Base-by-base conservation (phyloP, 2,329 filamentous ascomycete genomes). In the Pseudopyrenochaeta lycopersici region DNA sequence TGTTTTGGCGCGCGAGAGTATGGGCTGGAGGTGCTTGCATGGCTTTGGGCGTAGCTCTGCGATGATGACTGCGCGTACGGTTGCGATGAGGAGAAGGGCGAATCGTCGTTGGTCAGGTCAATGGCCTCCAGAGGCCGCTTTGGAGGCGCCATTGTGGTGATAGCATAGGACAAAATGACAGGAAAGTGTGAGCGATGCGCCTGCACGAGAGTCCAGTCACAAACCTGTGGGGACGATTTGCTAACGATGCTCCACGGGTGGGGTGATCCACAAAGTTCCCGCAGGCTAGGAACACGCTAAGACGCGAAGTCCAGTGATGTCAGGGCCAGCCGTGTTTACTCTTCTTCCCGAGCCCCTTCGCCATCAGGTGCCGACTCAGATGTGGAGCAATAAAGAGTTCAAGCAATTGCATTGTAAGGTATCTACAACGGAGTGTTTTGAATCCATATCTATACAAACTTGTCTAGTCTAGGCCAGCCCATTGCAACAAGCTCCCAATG, bases 1-100 rank as follows among this genome's bases (percentile, higher is more conserved):
- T 70, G 66, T 48, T 75, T 75, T 4, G 66, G 58, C 15, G 62
- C 46, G 40, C 60, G 69, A 20, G 51, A 36, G 5, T 58, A 54
- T 10, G 63, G 57, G 10, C 50, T 38, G 23, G 23, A 9, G 20
- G 35, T n/a, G 4, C 15, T 11, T 17, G 35, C 17, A n/a, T 31
- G 62, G 6, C 62, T 61, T 10, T 61, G 52, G 30, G 46, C 44
- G 39, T 60, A 58, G 21, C 53, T 50, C 40, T 62, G 56, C 12
- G 57, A 62, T 11, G 54, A 56, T 18, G 63, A 62, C 9, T 27
- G 23, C 23, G 23, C 36, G 45, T 56, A 15, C n/a, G 72, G 68
- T 52, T 72, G 58, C 35, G 68, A 54, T n/a, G 70, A 56, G 15
- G 52, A 36, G 42, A 43, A 49, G 20, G 51, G 51, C 38, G 45